Base-by-base conservation (phyloP, 2,329 filamentous ascomycete species). In the Fusarium sp. region DNA sequence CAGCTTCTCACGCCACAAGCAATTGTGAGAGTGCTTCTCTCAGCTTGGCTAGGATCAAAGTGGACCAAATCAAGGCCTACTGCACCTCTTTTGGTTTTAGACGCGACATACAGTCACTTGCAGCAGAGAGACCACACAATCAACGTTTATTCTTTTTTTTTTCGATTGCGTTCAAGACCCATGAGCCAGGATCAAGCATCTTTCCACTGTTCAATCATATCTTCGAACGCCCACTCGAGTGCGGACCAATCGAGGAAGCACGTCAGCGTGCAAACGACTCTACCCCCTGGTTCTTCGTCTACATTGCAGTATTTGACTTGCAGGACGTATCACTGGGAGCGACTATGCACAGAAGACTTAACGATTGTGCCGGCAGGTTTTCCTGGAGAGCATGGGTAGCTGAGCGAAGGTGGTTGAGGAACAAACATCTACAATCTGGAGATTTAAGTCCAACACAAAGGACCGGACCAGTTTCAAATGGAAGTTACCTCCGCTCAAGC, bases 141-240 rank as follows among this genome's bases (percentile, higher is more conserved):
- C 68, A 72, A 66, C 65, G 52, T 41, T 55, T 26, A 20, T 3
- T 26, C 16, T 10, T 4, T 36, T 15, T 36, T 15, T n/a, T 50
- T 26, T 49, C 61, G 52, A 66, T 71, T 61, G 58, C 61, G 53
- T 59, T 53, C 56, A 71, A 28, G 57, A 49, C 44, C 56, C 56
- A 61, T 51, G 62, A 60, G 49, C 74, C 53, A 59, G 74, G 73
- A 76, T 74, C 67, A 72, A 69, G 72, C 69, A 69, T 74, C 65
- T 71, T 58, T 57, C 41, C 57, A 63, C 62, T 67, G 60, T 68
- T 74, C 74, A 75, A 74, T 74, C 71, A 72, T 60, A 69, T 61
- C 71, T 70, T 64, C 65, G 49, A 68, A 62, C 54, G 38, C 37
- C 62, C 44, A 62, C 38, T 68, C 60, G 52, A 62, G 65, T 55